Base-by-base conservation (phyloP, 2,329 filamentous ascomycete genomes). In the Macroventuria anomochaeta region DNA sequence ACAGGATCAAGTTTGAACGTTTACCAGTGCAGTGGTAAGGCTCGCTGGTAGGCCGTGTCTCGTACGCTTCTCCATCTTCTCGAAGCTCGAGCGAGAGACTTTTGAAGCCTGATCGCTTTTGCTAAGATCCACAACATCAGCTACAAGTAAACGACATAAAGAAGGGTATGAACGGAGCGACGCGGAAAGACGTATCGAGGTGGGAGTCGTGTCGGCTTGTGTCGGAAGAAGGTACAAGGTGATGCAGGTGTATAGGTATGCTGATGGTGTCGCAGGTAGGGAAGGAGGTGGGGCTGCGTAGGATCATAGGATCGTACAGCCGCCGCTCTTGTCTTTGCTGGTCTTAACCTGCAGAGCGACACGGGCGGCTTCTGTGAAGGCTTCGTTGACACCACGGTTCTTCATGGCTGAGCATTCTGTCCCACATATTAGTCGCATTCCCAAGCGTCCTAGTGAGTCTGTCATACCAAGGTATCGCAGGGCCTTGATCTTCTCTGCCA, bases 381-480 rank as follows among this genome's bases (percentile, higher is more conserved):
- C 95, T 77, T 99, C 95, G 77, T 97, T 97, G 71, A 99, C 96
- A 57, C 95, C 95, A 43, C 95, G 86, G 77, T 99, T 99, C 78
- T 93, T 89, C 87, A 97, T 97, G 52, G 95, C 95, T 31, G 95
- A 97, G 81, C 95, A 99, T 82, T 99, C 95, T 88, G 68, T 31
- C 3, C 40, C 18, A 33, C 18, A 26, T 15, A 40, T 68, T 40
- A 68, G 53, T 37, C 7, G 21, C 18, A 20, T 12, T 41, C 12
- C 17, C 13, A 7, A 12, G 7, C 13, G 7, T 18, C 26, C 7
- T 11, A 5, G 8, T 26, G 10, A 12, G 15, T 5, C 10, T 18
- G 8, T 61, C 79, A 53, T 80, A 88, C 86, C 86, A 50, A 99
- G 85, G 75, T 99, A 99, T 71, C 96, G 87, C 71, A 96, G 83